These are phyloP conservation scores for Mortierella sp. DNA, from an alignment of 371 early-diverging fungal species.

Conservation along the genomic window DNA sequence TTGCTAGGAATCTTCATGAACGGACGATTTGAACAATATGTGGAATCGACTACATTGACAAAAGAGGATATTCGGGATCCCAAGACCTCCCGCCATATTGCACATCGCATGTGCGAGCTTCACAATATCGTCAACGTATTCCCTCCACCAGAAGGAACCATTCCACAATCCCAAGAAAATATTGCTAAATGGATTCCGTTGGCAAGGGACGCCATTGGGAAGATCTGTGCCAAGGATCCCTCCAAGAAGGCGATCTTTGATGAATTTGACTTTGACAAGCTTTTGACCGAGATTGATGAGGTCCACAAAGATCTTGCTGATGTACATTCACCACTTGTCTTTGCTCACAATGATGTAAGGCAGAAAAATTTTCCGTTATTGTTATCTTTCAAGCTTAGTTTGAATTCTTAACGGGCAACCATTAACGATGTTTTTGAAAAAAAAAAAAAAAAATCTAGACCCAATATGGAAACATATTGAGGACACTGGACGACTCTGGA, in stretches of 20 bases:
- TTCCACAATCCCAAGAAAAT: slow-evolving; percentile 77
- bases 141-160: slow-evolving; percentile 60
- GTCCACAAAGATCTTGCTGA: slow-evolving; percentile 56
- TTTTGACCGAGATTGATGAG: slow-evolving; percentile 63
- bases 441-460: slow-evolving; percentile 52
- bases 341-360: slow-evolving; percentile 87
- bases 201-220: slow-evolving; percentile 54
- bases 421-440: slow-evolving; percentile 22
- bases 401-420: slow-evolving; percentile 14
- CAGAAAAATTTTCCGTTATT: no score
- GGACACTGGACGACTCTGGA: slow-evolving; percentile 60
- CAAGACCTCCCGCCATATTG: slow-evolving; percentile 78
- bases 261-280: slow-evolving; percentile 59
- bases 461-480: slow-evolving; percentile 89
- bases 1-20: slow-evolving; percentile 90
- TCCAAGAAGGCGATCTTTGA: slow-evolving; percentile 41
- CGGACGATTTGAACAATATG: slow-evolving; percentile 90
- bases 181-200: slow-evolving; percentile 75
- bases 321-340: slow-evolving; percentile 75
- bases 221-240: slow-evolving; percentile 49
- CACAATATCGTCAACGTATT: slow-evolving; percentile 80
- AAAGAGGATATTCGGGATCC: slow-evolving; percentile 76
- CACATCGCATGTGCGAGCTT: slow-evolving; percentile 77
- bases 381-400: no score
- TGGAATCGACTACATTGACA: slow-evolving; percentile 81